These are phyloP conservation scores for Abelmoschus esculentus DNA, from an alignment of 345 rosid genomes.

Conservation along the genomic window DNA sequence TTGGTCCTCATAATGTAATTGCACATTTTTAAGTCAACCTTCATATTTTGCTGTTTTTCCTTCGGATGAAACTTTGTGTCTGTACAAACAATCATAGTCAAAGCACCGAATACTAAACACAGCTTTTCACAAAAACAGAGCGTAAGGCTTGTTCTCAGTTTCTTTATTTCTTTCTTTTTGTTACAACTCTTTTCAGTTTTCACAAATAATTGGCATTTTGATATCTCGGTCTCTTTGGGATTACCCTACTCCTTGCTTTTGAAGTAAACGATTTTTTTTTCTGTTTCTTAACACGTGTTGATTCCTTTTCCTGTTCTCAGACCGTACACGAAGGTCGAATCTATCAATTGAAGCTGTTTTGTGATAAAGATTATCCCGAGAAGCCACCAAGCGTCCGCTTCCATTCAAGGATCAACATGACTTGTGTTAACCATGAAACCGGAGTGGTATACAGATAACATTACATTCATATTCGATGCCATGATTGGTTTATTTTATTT, in stretches of 20 bases:
- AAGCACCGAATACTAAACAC: background rate
- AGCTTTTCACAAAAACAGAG: background rate
- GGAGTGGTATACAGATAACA: slow-evolving; percentile 32
- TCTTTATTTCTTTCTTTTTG: too few relatives aligned
- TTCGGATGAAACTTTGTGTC: background rate
- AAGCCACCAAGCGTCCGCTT: slow-evolving; percentile 91
- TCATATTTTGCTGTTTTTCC: background rate
- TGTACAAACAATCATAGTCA: background rate
- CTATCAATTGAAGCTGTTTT: slow-evolving; percentile 93
- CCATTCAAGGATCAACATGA: slow-evolving; percentile 87
- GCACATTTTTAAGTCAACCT: background rate
- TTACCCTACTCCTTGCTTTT: background rate
- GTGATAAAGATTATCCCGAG: slow-evolving; percentile 95
- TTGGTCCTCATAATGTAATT: background rate
- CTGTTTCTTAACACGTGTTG: background rate
- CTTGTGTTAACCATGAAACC: slow-evolving; percentile 86
- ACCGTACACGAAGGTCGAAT: slow-evolving; percentile 94
- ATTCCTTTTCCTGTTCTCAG: slow-evolving; percentile 26
- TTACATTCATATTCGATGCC: background rate
- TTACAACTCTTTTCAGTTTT: too few relatives aligned
- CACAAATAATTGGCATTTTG: too few relatives aligned
- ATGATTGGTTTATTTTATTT: background rate
- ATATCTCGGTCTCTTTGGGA: too few relatives aligned
- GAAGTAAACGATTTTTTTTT: background rate
- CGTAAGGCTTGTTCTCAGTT: background rate